Conservation (phyloP, 1,284 basidiomycete species). For the Papiliotrema fonsecae region DNA sequence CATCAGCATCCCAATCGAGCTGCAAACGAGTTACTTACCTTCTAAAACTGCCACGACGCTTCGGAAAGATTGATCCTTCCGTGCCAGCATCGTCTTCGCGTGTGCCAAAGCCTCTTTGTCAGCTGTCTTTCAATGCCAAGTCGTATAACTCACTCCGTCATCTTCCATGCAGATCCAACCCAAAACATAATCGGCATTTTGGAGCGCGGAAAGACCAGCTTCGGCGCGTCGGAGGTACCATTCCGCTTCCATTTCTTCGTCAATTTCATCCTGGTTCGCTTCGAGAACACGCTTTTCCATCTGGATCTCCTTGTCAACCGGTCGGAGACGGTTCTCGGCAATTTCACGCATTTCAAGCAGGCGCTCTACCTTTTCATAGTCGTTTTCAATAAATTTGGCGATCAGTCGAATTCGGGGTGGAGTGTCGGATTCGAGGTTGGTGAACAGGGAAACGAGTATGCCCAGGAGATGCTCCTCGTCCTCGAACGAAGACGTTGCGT, state of each 20-base stretch:
- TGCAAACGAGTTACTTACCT: constrained; percentile 21
- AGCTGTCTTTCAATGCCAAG: background rate
- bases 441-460: constrained; percentile 81
- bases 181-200: constrained; percentile 86
- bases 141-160: constrained; percentile 69
- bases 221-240: constrained; percentile 82
- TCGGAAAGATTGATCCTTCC: constrained; percentile 53
- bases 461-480: constrained; percentile 83
- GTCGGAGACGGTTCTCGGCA: constrained; percentile 58
- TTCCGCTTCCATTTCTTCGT: constrained; percentile 62
- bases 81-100: constrained; percentile 64
- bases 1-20: constrained; percentile 1
- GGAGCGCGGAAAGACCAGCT: constrained; percentile 79
- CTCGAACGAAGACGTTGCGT: constrained; percentile 61
- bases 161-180: constrained; percentile 98
- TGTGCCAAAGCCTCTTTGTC: constrained; percentile 55
- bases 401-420: constrained; percentile 74
- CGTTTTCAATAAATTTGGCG: constrained; percentile 85
- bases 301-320: constrained; percentile 61
- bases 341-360: constrained; percentile 79
- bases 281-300: constrained; percentile 62
- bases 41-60: constrained; percentile 31
- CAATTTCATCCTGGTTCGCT: constrained; percentile 58
- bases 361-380: constrained; percentile 90
- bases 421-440: constrained; percentile 82